Percentiles rank a stretch among this genome's conserved stretches.
phyloP scores from a whole-genome alignment of 176 grass and related monocot genomes.

The Alopecurus myosuroides region DNA sequence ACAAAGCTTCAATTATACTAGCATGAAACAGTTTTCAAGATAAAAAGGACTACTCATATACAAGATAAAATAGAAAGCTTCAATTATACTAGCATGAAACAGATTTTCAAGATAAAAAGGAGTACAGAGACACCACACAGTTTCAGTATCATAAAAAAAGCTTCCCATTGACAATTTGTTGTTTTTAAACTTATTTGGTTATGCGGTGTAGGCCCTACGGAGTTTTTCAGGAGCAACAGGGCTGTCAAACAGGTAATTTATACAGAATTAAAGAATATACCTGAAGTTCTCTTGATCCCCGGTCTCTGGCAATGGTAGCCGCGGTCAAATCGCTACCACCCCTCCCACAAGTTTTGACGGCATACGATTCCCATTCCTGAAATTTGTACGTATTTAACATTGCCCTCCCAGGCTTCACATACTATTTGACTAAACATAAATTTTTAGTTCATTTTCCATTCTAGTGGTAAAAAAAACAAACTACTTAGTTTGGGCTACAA shows the following conservation, averaged over 20 bases:
- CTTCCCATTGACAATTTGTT: no score
- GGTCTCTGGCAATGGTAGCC: constrained; percentile 72
- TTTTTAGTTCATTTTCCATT: background rate
- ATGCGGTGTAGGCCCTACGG: background rate
- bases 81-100: no score
- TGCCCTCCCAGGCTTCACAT: no score
- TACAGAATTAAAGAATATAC: constrained; percentile 27
- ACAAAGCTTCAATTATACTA: no score
- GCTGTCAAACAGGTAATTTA: background rate
- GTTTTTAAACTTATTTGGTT: no score
- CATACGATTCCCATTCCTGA: constrained; percentile 76
- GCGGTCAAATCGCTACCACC: constrained; percentile 76
- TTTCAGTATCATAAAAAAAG: no score
- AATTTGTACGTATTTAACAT: background rate
- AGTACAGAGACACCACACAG: no score
- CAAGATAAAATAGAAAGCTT: no score
- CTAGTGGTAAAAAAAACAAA: background rate
- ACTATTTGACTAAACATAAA: background rate
- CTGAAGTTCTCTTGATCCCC: constrained; percentile 82
- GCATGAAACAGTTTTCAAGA: no score
- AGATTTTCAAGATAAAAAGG: no score
- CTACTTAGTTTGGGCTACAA: background rate
- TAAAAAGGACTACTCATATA: no score
- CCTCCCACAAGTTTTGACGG: constrained; percentile 67
- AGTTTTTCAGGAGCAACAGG: background rate